Evolutionary conservation across 192 early-diverging fungal species (phyloP), one percentile per base, ranked within the genome.

Genomic region (Coemansia sp.): DNA sequence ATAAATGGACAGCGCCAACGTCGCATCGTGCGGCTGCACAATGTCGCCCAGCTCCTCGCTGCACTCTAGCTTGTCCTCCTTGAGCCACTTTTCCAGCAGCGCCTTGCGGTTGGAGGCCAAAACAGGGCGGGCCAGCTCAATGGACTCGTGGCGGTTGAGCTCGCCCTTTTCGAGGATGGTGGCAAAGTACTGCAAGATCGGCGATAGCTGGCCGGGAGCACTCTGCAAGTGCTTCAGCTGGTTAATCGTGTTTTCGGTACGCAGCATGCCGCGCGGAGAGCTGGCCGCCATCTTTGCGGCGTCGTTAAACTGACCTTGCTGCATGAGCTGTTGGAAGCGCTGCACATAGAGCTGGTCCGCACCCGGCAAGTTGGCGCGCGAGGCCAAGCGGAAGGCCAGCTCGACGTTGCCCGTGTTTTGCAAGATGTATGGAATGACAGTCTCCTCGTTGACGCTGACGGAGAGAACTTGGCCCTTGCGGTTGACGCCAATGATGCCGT

Each of bases 1-100:
- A 68, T 97, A 99, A 3, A 99, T 91, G 13, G 94, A 94, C 18
- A 98, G 86, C 0, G 97, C 97, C 55, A 98, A 79, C n/a, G 89
- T 92, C 18, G 85, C 72, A 68, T 99, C 97, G 60, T 92, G 87
- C 59, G 88, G 93, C 76, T 93, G 95, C 43, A 98, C 94, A 74
- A 95, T 89, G 70, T 99, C 97, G 64, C 97, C 97, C 28, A 99
- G 85, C 70, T 99, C 97, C 74, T 99, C 97, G 77, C 92, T 96
- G 84, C 95, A 97, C 63, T 95, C 92, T 9, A 99, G 85, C 74
- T 99, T 99, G 79, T 99, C 97, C 75, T 98, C 95, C 79, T 97
- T 97, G 61, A 99, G 85, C 95, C 95, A 99, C 74, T 95, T 98
- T 68, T 99, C 95, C 21, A 99, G 80, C 62, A 99, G 68, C 57